Conservation (phyloP, 2,329 filamentous ascomycete species). For the Cladosporium sp. region DNA sequence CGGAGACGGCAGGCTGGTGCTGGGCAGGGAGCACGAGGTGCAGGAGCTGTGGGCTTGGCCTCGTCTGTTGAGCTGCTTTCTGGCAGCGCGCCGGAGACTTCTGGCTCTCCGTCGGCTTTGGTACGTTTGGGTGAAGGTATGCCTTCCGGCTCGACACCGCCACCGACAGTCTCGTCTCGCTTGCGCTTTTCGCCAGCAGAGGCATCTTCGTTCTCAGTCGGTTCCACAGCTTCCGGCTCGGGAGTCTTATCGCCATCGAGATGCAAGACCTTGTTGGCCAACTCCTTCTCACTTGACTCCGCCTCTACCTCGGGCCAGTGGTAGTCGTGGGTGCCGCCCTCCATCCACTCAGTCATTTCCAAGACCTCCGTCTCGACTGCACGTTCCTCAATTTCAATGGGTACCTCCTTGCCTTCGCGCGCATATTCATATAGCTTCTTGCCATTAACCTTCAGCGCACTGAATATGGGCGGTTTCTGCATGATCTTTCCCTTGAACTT, state of each 20-base stretch:
- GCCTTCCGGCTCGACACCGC: slow-evolving; percentile 6
- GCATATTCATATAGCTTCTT: slow-evolving; percentile 97
- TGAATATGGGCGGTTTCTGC: slow-evolving; percentile 90
- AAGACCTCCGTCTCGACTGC: slow-evolving; percentile 73
- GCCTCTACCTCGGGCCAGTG: slow-evolving; percentile 78
- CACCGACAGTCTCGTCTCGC: slow-evolving; percentile 22
- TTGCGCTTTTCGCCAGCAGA: slow-evolving; percentile 27
- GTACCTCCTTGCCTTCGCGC: slow-evolving; percentile 79
- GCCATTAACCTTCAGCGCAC: slow-evolving; percentile 85
- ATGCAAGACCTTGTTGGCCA: slow-evolving; percentile 64
- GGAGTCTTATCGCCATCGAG: slow-evolving; percentile 32
- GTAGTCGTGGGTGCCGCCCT: slow-evolving; percentile 74
- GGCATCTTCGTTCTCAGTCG: slow-evolving; percentile 14
- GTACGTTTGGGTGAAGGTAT: slow-evolving; percentile 34
- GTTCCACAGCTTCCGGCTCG: slow-evolving; percentile 7
- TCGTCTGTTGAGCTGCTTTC: slow-evolving; percentile 7
- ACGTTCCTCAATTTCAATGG: slow-evolving; percentile 75
- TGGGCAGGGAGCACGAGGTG: slow-evolving; percentile 22
- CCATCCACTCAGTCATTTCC: slow-evolving; percentile 77
- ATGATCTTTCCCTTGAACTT: slow-evolving; percentile 77
- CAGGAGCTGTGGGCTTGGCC: slow-evolving; percentile 3
- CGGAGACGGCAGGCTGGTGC: slow-evolving; percentile 75
- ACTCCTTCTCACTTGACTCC: slow-evolving; percentile 66
- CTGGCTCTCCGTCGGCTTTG: slow-evolving; percentile 28
- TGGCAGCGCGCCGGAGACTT: slow-evolving; percentile 13